phyloP scores from a whole-genome alignment of 345 rosid species.

The Eucalyptus cloeziana region DNA sequence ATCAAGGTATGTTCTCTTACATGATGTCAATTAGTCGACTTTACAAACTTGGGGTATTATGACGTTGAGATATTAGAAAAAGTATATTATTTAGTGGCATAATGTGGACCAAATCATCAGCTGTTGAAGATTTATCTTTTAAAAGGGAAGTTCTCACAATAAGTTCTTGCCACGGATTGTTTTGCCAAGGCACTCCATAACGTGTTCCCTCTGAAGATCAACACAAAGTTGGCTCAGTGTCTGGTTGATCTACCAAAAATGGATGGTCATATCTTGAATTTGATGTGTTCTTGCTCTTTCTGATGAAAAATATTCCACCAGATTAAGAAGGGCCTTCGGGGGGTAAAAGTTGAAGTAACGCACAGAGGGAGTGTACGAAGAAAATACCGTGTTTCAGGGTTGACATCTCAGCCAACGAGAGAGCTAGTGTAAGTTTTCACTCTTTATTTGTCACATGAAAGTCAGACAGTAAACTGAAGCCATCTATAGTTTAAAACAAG shows the following conservation, averaged over 20 bases:
- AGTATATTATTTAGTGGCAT: not conserved
- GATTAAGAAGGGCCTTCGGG: constrained; percentile 90
- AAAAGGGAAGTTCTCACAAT: not conserved
- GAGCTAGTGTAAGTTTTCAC: constrained; percentile 62
- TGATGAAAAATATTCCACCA: constrained; percentile 6
- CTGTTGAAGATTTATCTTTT: not conserved
- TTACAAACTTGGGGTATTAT: not conserved
- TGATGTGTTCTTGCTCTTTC: not conserved
- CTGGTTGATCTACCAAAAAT: not conserved
- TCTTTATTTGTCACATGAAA: not conserved
- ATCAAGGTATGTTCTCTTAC: constrained; percentile 47
- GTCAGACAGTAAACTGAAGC: not conserved
- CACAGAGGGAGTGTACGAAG: constrained; percentile 86
- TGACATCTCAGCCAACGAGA: constrained; percentile 95
- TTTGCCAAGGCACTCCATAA: not conserved
- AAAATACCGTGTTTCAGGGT: constrained; percentile 97
- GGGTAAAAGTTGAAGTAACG: constrained; percentile 98
- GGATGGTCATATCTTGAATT: not conserved
- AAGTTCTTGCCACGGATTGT: not conserved
- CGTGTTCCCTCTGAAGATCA: not conserved
- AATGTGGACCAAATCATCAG: not conserved
- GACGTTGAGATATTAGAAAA: not conserved
- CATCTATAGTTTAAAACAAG: not conserved
- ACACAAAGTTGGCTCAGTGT: not conserved
- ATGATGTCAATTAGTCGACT: not conserved